Conservation (phyloP, 2,329 filamentous ascomycete species). For the Penicillium paneum region DNA sequence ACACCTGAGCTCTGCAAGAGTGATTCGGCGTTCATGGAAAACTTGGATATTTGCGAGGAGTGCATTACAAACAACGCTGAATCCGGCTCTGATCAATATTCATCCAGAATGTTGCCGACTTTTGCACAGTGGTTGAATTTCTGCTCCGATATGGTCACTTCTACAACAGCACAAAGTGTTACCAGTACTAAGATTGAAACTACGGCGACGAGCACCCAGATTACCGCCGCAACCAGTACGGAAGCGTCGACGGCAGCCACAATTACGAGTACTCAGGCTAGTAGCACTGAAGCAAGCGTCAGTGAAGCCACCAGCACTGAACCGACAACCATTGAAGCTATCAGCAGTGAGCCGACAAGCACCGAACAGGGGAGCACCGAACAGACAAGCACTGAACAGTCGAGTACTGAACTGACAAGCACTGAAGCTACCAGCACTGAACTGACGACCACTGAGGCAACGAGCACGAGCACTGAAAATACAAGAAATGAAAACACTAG, state of each 20-base stretch:
- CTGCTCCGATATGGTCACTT: constrained; percentile 10
- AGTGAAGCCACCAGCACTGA: not conserved
- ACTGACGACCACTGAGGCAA: not conserved
- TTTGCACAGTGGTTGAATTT: constrained; percentile 18
- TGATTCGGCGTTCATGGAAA: constrained; percentile 11
- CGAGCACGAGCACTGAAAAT: not conserved
- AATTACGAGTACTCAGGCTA: not conserved
- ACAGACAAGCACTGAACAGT: too few relatives aligned
- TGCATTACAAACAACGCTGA: constrained; percentile 6
- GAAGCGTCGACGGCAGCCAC: not conserved
- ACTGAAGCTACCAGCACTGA: too few relatives aligned
- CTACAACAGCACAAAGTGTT: not conserved
- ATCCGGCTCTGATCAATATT: constrained; percentile 4
- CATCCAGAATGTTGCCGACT: constrained; percentile 10
- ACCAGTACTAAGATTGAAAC: not conserved
- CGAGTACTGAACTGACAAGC: too few relatives aligned
- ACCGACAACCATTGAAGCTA: too few relatives aligned
- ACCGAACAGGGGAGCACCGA: too few relatives aligned
- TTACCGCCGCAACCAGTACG: not conserved
- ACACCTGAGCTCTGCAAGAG: constrained; percentile 7
- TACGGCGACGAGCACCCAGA: not conserved
- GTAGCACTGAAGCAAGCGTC: not conserved
- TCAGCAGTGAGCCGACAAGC: too few relatives aligned
- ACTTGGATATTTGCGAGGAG: constrained; percentile 7
- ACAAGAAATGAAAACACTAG: not conserved